Percentiles rank a stretch among this genome's conserved stretches.
These are phyloP conservation scores for Akebia trifoliata DNA, from an alignment of 164 flowering plant species.

Conservation along the genomic window DNA sequence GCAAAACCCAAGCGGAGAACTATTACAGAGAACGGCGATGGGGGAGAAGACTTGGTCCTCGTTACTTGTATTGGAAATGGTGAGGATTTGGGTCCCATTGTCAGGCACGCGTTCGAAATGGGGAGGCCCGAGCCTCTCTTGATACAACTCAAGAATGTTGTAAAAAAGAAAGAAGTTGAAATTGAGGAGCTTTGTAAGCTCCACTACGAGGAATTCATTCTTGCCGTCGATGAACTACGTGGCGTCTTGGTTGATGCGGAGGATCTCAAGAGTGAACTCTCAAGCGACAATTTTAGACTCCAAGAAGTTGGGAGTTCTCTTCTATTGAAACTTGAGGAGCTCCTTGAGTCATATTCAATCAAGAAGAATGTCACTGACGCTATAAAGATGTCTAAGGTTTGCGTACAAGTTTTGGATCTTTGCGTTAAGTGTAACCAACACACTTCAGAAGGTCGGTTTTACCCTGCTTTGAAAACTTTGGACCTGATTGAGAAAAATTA, in stretches of 20 bases:
- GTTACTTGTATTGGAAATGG: slow-evolving; percentile 71
- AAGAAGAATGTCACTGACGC: slow-evolving; percentile 77
- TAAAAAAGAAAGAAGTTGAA: slow-evolving; percentile 82
- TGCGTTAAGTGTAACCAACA: slow-evolving; percentile 72
- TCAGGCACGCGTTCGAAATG: slow-evolving; percentile 75
- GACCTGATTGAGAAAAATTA: slow-evolving; percentile 66
- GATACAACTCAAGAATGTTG: slow-evolving; percentile 67
- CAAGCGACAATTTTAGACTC: slow-evolving; percentile 63
- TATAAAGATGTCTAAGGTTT: slow-evolving; percentile 56
- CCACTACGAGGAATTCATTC: slow-evolving; percentile 89
- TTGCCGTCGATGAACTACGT: slow-evolving; percentile 92
- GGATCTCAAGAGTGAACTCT: slow-evolving; percentile 74
- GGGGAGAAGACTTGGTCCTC: slow-evolving; percentile 68
- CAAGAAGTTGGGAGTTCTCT: slow-evolving; percentile 76
- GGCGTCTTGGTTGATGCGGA: slow-evolving; percentile 92
- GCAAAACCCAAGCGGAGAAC: slow-evolving; percentile 59
- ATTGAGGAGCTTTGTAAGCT: slow-evolving; percentile 91
- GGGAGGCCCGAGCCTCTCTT: slow-evolving; percentile 75
- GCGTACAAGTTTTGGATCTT: slow-evolving; percentile 58
- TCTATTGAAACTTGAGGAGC: slow-evolving; percentile 68
- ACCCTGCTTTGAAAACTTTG: slow-evolving; percentile 74
- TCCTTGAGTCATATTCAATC: slow-evolving; percentile 64
- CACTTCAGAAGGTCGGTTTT: slow-evolving; percentile 64
- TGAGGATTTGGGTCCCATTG: slow-evolving; percentile 76
- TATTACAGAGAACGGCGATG: slow-evolving; percentile 66